A percentile compares a stretch with the other conserved stretches of the same genome.
Conservation (phyloP, 2,329 filamentous ascomycete genomes). For the Talaromyces sp. region DNA sequence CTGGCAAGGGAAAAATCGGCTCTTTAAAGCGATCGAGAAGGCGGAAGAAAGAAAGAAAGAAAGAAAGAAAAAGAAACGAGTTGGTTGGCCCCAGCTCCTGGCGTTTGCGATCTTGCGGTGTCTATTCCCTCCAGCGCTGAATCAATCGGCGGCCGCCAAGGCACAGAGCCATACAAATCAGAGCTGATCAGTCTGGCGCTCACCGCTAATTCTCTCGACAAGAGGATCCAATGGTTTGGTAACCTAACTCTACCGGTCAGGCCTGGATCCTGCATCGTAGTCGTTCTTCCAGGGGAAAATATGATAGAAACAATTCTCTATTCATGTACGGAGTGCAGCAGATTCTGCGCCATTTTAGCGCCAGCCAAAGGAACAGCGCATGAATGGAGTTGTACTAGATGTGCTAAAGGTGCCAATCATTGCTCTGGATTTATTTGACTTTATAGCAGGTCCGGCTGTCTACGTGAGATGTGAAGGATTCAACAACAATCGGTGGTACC, state of each 20-base stretch:
- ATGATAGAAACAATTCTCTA: neutral
- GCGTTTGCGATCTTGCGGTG: constrained; percentile 5
- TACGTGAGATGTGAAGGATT: neutral
- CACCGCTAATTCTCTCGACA: constrained; percentile 11
- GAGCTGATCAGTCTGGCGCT: constrained; percentile 13
- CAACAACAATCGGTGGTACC: constrained; percentile 4
- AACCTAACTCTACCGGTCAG: constrained; percentile 1
- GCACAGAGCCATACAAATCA: neutral
- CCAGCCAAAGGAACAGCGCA: constrained; percentile 4
- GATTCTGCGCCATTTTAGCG: neutral
- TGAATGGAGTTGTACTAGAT: constrained; percentile 2
- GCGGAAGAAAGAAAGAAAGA: too few species aligned
- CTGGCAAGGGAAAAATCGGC: neutral
- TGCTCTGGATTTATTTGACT: neutral
- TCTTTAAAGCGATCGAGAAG: neutral
- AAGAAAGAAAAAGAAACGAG: neutral
- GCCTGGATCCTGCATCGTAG: neutral
- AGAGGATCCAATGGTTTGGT: constrained; percentile 9
- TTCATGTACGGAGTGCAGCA: neutral
- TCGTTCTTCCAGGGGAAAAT: neutral
- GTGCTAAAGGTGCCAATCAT: neutral
- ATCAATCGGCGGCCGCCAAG: constrained; percentile 6
- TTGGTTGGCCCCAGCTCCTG: constrained; percentile 1
- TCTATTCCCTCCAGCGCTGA: constrained; percentile 5
- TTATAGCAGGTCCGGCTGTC: neutral